A percentile compares a stretch with the other conserved stretches of the same genome.
Evolutionary conservation across 2,329 filamentous ascomycete genomes (phyloP).

Genomic region (Dactylellina drechsleri): DNA sequence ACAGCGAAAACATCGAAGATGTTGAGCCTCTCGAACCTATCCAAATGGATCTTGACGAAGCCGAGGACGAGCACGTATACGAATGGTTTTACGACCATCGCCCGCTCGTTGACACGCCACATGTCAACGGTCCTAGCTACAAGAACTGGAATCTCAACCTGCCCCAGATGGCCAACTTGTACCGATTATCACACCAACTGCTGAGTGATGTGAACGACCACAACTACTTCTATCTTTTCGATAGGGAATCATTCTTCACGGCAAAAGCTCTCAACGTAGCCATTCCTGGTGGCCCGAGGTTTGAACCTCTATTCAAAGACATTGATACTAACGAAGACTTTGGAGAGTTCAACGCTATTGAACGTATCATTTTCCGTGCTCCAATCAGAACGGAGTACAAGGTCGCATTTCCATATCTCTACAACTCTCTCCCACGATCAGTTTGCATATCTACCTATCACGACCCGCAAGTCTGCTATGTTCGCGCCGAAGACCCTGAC

Average conservation of each 20-base stretch:
- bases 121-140: conserved; percentile 97
- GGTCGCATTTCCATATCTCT: conserved; percentile 92
- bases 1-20: conserved; percentile 98
- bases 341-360: conserved; percentile 98
- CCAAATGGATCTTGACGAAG: conserved; percentile 96
- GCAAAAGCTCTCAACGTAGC: conserved; percentile 97
- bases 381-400: conserved; percentile 95
- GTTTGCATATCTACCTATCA: conserved; percentile 95
- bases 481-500: conserved; percentile 84
- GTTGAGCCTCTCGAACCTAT: conserved; percentile 97
- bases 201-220: conserved; percentile 92
- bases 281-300: conserved; percentile 94
- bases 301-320: conserved; percentile 97
- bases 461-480: conserved; percentile 90
- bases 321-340: conserved; percentile 99
- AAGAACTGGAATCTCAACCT: conserved; percentile 92
- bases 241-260: conserved; percentile 91
- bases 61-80: conserved; percentile 87
- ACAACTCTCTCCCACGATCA: conserved; percentile 94
- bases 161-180: conserved; percentile 94
- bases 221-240: conserved; percentile 98
- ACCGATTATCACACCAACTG: conserved; percentile 88
- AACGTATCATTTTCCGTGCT: conserved; percentile 96
- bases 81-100: conserved; percentile 99
- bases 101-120: conserved; percentile 86